Evolutionary conservation across 441 rosid species (phyloP), one percentile per base, ranked within the genome.

Genomic region (Oxalis stricta): DNA sequence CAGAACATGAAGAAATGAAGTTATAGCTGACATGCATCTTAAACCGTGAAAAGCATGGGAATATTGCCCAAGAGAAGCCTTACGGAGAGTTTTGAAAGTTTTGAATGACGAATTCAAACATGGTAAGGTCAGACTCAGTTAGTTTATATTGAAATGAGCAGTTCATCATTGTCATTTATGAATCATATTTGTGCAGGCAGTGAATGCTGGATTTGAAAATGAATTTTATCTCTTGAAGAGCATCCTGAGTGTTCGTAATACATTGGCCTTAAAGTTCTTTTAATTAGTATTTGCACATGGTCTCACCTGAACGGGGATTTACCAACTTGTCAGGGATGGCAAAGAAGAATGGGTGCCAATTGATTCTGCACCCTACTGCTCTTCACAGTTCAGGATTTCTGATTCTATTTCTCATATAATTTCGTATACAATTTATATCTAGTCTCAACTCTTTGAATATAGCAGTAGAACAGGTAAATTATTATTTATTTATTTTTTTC

Each of bases 151-250:
- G 5, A 24, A 23, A 15, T 52, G 26, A 19, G 44, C 43, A 16
- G 45, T 48, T 47, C 9, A 28, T 44, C 42, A 22, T 40, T 49
- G 7, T 45, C 15, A 52, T 26, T 65, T 48, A 38, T 41, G 24
- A 12, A 40, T 31, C 22, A 5, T 44, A 32, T 49, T 12, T 53
- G n/a, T 44, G 38, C 70, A 89, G 96, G 83, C 64, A 38, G 63
- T 91, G 87, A 79, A 86, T 70, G 93, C 99, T 18, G 99, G 99
- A 55, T 91, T 83, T 55, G 99, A 91, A 58, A 86, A 67, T 57
- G 99, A 91, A 64, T 91, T 91, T 64, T 68, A 68, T 53, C 79
- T 91, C 54, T 73, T 91, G 54, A 86, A 83, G 75, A 76, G 66
- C 48, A 59, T 55, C 28, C 46, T 58, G 20, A 51, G 84, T n/a